Base-by-base conservation (phyloP, 306 rosid genomes). In the Coriaria nepalensis region DNA sequence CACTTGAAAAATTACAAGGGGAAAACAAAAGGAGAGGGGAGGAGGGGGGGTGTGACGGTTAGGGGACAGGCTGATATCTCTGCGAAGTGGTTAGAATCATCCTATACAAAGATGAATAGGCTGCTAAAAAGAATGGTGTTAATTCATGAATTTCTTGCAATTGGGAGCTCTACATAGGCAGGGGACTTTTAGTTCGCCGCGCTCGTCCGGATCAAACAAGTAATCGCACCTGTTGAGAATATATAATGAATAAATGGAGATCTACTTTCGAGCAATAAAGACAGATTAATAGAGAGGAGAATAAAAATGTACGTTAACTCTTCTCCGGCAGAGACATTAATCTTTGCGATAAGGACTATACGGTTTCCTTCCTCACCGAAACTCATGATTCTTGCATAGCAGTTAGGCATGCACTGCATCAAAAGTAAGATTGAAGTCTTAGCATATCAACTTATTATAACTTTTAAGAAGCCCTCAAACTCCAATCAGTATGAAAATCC, bases 401-500 rank as follows among this genome's bases (percentile, higher is more conserved):
- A 85, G 75, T 90, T 90, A 55, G 98, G 98, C 82, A 73, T 79
- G 79, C 98, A 90, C 98, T 90, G 76, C 78, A 79, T 60, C 61
- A 73, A 57, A 47, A 12, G 15, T 42, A 57, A 9, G 15, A 46
- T 20, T 13, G 9, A 6, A 66, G 13, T 7, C 9, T 57, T 47
- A 62, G 54, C 38, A 43, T 46, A 20, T 20, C 29, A 20, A 20
- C 29, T 20, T 20, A 20, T 20, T 20, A 20, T 20, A 20, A 20
- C 29, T 20, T 20, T 20, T 20, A 1, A 20, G 2, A 20, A 20
- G 29, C 29, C 29, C 29, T 20, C 29, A 20, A 20, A 20, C 29
- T 20, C 29, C 29, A 20, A 20, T 20, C 29, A 20, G 29, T 20
- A 20, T 3, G 3, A 20, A 20, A 20, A 20, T 20, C 29, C 29